Evolutionary conservation across 75 land plant species (phyloP).

Genomic region (Sequoia sempervirens): DNA sequence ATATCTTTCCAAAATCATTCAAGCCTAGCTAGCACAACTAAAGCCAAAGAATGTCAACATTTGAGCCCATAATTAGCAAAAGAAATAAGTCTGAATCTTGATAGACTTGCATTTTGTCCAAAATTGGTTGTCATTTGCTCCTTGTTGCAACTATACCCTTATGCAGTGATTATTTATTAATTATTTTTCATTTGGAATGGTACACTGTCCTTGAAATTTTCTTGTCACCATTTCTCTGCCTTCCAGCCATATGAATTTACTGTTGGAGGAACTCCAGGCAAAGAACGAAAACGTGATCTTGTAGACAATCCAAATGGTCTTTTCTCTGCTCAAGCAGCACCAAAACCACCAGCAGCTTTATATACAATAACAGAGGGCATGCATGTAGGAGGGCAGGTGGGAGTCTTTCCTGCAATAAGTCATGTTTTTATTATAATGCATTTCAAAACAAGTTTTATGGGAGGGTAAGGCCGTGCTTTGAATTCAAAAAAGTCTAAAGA

Average conservation of each 20-base stretch:
- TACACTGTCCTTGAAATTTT: neutral
- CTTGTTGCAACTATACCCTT: neutral
- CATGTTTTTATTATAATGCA: neutral
- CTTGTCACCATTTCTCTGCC: neutral
- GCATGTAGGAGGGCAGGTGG: slow-evolving; percentile 30
- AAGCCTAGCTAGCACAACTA: neutral
- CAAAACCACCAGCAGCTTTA: too few species aligned
- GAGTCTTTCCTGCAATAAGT: neutral
- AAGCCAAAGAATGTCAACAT: neutral
- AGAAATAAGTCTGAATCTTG: neutral
- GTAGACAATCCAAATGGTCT: too few species aligned
- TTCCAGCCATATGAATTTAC: neutral
- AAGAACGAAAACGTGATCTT: too few species aligned
- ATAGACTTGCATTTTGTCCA: neutral
- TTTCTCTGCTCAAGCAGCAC: neutral
- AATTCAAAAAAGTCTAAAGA: neutral
- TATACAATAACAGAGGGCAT: too few species aligned
- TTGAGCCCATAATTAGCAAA: neutral
- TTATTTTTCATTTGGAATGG: neutral
- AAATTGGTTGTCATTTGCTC: neutral
- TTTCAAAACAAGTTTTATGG: neutral
- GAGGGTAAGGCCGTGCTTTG: neutral
- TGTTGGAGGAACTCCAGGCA: too few species aligned
- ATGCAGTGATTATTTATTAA: neutral
- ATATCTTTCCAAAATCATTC: neutral